Percentiles rank a stretch among this genome's conserved stretches.
These are phyloP conservation scores for Rhazya stricta DNA, from an alignment of 257 asterid genomes.

Conservation along the genomic window DNA sequence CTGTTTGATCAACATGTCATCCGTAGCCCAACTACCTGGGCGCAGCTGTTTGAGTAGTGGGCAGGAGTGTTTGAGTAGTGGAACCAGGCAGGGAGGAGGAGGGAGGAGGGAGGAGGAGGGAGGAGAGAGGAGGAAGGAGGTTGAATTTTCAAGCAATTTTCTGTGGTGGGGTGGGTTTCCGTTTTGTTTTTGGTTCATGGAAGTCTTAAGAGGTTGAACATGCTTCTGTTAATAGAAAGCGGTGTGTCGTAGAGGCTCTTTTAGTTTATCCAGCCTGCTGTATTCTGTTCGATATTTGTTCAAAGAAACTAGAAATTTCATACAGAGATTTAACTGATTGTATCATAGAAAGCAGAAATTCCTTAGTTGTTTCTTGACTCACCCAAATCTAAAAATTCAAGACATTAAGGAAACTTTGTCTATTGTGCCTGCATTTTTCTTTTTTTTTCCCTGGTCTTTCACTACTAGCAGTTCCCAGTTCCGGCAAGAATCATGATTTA, in stretches of 20 bases:
- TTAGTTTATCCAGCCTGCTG: too few relatives aligned
- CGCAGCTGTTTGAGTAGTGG: background rate
- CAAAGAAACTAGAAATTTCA: background rate
- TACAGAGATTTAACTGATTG: too few relatives aligned
- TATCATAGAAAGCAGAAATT: too few relatives aligned
- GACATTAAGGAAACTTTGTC: too few relatives aligned
- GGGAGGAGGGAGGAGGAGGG: background rate
- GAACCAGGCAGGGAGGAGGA: background rate
- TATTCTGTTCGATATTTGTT: too few relatives aligned
- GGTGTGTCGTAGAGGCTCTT: background rate
- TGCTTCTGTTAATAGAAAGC: background rate
- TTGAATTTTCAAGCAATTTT: too few relatives aligned
- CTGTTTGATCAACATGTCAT: background rate
- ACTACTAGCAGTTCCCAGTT: too few relatives aligned
- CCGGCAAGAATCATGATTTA: too few relatives aligned
- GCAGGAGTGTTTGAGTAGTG: background rate
- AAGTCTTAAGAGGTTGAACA: background rate
- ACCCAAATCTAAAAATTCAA: too few relatives aligned
- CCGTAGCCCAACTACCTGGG: background rate
- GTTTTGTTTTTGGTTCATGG: background rate
- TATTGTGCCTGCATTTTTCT: too few relatives aligned
- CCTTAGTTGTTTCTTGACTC: too few relatives aligned
- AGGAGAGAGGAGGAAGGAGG: background rate
- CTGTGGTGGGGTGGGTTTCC: background rate
- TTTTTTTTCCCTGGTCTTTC: too few relatives aligned